These are phyloP conservation scores for Salicornia ramosissima DNA, from an alignment of 148 eudicot genomes.

Conservation along the genomic window DNA sequence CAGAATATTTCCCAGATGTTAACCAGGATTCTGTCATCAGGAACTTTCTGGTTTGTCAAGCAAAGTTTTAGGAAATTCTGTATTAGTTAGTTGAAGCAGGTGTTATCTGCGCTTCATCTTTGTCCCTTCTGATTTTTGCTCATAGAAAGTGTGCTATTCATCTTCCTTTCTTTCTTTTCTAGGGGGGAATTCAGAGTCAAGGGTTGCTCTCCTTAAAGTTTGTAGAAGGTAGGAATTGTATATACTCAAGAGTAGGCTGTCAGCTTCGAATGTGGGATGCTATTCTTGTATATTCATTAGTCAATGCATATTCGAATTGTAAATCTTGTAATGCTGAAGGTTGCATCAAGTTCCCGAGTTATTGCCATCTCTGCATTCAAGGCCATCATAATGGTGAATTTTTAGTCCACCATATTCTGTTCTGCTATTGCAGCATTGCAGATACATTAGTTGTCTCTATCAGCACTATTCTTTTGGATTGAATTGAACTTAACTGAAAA, in stretches of 20 bases:
- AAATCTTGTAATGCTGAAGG: slow-evolving; percentile 15
- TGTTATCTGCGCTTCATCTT: slow-evolving; percentile 13
- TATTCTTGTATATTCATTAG: slow-evolving; percentile 28
- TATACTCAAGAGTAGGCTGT: slow-evolving; percentile 21
- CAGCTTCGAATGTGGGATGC: slow-evolving; percentile 24
- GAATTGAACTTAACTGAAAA: too few species aligned
- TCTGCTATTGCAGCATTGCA: too few species aligned
- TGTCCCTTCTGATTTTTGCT: slow-evolving; percentile 17
- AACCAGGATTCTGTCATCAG: slow-evolving; percentile 13
- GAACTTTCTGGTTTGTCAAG: slow-evolving; percentile 5
- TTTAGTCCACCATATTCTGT: too few species aligned
- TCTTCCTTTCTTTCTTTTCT: not conserved
- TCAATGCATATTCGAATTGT: slow-evolving; percentile 18
- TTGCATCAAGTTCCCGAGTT: slow-evolving; percentile 1
- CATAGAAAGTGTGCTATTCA: slow-evolving; percentile 10
- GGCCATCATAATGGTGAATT: too few species aligned
- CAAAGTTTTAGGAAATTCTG: slow-evolving; percentile 20
- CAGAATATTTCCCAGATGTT: not conserved
- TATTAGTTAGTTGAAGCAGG: slow-evolving; percentile 20
- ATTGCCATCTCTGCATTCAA: too few species aligned
- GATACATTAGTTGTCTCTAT: too few species aligned
- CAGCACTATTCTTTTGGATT: too few species aligned
- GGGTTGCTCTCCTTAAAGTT: slow-evolving; percentile 11
- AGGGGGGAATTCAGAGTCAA: slow-evolving; percentile 3
- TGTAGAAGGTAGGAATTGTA: slow-evolving; percentile 28